A percentile compares a stretch with the other conserved stretches of the same genome.
Conservation (phyloP, 352 stramenopile genomes). For the Pythium brachiatum region DNA sequence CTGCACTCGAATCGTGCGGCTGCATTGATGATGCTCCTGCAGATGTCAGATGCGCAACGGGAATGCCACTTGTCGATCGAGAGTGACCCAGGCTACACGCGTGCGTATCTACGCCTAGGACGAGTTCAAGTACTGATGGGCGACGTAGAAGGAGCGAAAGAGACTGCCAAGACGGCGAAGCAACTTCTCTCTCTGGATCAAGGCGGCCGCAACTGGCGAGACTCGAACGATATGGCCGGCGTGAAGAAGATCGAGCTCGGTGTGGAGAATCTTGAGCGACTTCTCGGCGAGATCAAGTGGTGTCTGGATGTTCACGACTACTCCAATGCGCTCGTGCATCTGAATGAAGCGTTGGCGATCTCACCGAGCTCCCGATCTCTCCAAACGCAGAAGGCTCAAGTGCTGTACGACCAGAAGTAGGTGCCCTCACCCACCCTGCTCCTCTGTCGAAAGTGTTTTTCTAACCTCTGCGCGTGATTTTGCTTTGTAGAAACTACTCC, state of each 20-base stretch:
- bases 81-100: slow-evolving; percentile 61
- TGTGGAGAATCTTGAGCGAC: slow-evolving; percentile 43
- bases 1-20: slow-evolving; percentile 77
- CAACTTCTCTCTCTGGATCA: slow-evolving; percentile 34
- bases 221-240: slow-evolving; percentile 38
- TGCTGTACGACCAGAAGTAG: slow-evolving; percentile 69
- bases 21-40: slow-evolving; percentile 76
- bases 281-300: slow-evolving; percentile 62
- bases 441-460: neutral
- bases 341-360: slow-evolving; percentile 49
- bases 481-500: slow-evolving; percentile 43
- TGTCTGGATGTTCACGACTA: slow-evolving; percentile 47
- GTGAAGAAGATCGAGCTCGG: slow-evolving; percentile 56
- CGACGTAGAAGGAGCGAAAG: slow-evolving; percentile 48
- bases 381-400: slow-evolving; percentile 59
- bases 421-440: slow-evolving; percentile 12
- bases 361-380: slow-evolving; percentile 51
- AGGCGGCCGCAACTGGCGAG: slow-evolving; percentile 15
- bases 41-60: slow-evolving; percentile 63
- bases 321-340: slow-evolving; percentile 39
- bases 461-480: neutral
- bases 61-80: slow-evolving; percentile 68
- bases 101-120: slow-evolving; percentile 64
- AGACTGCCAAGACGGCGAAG: slow-evolving; percentile 46
- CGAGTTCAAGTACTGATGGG: slow-evolving; percentile 73